A percentile compares a stretch with the other conserved stretches of the same genome.
phyloP scores from a whole-genome alignment of 148 eudicot species.

The Polygonum aviculare region DNA sequence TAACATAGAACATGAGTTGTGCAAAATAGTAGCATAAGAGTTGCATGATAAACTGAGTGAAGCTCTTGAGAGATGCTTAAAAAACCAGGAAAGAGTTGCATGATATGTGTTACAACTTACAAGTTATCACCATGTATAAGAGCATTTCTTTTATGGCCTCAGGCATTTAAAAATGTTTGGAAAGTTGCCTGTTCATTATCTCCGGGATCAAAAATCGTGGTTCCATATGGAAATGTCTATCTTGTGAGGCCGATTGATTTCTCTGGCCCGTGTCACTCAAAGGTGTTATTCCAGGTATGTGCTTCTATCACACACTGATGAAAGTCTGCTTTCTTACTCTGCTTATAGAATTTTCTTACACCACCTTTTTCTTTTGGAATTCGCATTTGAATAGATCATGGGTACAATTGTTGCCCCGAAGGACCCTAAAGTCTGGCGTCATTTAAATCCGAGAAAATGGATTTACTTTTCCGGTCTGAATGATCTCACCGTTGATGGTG shows the following conservation, averaged over 20 bases:
- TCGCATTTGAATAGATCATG: conserved; percentile 33
- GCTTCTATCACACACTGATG: neutral
- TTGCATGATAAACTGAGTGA: neutral
- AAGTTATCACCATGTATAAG: neutral
- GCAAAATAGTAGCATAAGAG: neutral
- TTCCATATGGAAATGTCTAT: conserved; percentile 43
- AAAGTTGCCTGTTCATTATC: conserved; percentile 51
- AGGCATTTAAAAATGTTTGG: conserved; percentile 75
- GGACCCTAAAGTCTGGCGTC: conserved; percentile 66
- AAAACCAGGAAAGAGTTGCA: neutral
- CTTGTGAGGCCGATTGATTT: conserved; percentile 53
- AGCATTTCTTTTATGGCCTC: neutral
- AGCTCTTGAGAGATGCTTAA: neutral
- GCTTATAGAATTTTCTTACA: neutral
- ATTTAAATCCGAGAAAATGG: conserved; percentile 70
- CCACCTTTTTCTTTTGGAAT: conserved; percentile 11
- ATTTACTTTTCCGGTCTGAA: conserved; percentile 64
- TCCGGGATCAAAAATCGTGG: conserved; percentile 32
- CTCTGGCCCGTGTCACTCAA: conserved; percentile 53
- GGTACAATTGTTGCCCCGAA: conserved; percentile 71
- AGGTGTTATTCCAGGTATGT: conserved; percentile 50
- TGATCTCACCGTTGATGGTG: conserved; percentile 64
- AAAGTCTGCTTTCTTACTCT: neutral
- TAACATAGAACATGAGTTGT: neutral
- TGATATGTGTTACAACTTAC: neutral